Percentiles rank a stretch among this genome's conserved stretches.
phyloP scores from a whole-genome alignment of 164 flowering plant genomes.

The Malania oleifera region DNA sequence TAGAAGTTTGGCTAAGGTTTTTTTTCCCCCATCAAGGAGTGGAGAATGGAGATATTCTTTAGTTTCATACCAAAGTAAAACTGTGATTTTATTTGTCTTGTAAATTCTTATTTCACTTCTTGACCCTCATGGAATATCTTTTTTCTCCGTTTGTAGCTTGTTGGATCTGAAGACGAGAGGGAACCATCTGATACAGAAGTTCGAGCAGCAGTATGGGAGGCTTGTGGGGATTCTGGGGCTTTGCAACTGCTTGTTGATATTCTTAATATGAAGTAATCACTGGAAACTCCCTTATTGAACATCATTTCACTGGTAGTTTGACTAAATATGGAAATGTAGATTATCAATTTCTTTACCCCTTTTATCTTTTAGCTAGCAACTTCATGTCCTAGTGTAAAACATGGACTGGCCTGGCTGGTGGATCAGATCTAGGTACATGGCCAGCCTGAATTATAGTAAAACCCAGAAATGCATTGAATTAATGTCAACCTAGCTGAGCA shows the following conservation, averaged over 20 bases:
- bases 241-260: slow-evolving; percentile 90
- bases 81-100: not conserved
- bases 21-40: too few relatives aligned
- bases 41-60: not conserved
- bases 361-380: too few relatives aligned
- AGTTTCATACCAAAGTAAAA: not conserved
- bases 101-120: not conserved
- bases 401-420: too few relatives aligned
- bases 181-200: slow-evolving; percentile 78
- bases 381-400: too few relatives aligned
- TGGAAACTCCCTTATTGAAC: not conserved
- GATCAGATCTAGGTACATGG: too few relatives aligned
- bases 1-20: too few relatives aligned
- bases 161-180: slow-evolving; percentile 54
- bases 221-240: slow-evolving; percentile 96
- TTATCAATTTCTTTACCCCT: not conserved
- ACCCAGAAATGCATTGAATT: too few relatives aligned
- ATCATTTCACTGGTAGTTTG: slow-evolving; percentile 6
- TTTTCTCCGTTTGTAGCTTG: slow-evolving; percentile 46
- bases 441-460: too few relatives aligned
- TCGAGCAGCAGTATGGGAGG: slow-evolving; percentile 91
- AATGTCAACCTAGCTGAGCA: too few relatives aligned
- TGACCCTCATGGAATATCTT: slow-evolving; percentile 5
- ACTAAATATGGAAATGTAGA: not conserved
- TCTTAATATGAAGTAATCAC: slow-evolving; percentile 64